These are phyloP conservation scores for Aspergillus conjunctus DNA, from an alignment of 495 filamentous ascomycete genomes.

Conservation along the genomic window DNA sequence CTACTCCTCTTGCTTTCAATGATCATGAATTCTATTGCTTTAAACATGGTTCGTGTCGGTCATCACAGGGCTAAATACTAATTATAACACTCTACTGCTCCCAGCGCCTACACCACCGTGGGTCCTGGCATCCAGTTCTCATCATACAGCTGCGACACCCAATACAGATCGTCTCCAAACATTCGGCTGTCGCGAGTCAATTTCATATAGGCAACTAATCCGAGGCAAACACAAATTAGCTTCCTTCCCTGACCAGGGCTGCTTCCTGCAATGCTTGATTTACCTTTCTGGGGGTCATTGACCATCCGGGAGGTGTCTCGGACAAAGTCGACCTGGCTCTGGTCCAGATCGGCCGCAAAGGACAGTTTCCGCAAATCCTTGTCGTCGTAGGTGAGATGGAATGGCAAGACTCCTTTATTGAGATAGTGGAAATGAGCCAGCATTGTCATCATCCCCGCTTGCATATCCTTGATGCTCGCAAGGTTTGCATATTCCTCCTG, in stretches of 20 bases:
- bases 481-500: constrained; percentile 18
- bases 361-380: constrained; percentile 11
- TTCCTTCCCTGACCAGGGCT: neutral
- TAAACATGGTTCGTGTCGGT: too few relatives aligned
- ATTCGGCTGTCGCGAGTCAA: neutral
- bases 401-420: constrained; percentile 20
- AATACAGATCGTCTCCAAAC: constrained; percentile 16
- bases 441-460: constrained; percentile 15
- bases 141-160: constrained; percentile 21
- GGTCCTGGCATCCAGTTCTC: constrained; percentile 15
- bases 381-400: constrained; percentile 19
- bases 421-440: constrained; percentile 22
- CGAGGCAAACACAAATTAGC: neutral
- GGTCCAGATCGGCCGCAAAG: constrained; percentile 10
- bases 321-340: constrained; percentile 11
- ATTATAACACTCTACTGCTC: neutral
- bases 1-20: too few relatives aligned
- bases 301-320: constrained; percentile 10
- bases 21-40: too few relatives aligned
- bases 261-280: neutral
- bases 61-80: too few relatives aligned
- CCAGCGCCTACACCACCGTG: neutral
- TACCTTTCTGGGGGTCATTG: constrained; percentile 12
- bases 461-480: constrained; percentile 17
- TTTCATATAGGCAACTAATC: constrained; percentile 12